Conservation (phyloP, 768 basidiomycete genomes). For the Steccherinum ochraceum region DNA sequence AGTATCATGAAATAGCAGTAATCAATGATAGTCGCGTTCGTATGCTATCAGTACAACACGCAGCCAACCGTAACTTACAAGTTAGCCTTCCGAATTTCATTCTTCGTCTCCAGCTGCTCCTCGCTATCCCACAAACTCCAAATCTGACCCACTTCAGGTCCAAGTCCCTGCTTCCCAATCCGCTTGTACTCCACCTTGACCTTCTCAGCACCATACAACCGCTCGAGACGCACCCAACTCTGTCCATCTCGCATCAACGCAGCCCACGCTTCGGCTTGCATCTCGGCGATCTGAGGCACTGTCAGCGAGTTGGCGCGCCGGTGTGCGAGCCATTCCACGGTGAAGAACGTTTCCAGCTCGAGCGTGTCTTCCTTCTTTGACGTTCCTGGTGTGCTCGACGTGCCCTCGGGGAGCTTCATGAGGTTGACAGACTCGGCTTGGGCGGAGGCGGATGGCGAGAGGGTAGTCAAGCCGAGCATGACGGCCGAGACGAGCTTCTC, state of each 20-base stretch:
- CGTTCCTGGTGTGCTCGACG: constrained; percentile 15
- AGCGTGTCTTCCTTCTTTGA: neutral
- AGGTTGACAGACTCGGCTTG: constrained; percentile 9
- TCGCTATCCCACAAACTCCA: constrained; percentile 75
- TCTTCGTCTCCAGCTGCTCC: too few species aligned
- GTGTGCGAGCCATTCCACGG: constrained; percentile 60
- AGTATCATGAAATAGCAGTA: too few species aligned
- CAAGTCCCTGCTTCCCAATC: constrained; percentile 38
- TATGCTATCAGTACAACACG: too few species aligned
- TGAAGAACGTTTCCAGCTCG: constrained; percentile 52
- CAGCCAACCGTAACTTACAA: too few species aligned
- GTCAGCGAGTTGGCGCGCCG: constrained; percentile 41
- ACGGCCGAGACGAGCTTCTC: constrained; percentile 30
- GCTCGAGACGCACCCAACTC: constrained; percentile 49
- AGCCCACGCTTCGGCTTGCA: constrained; percentile 55
- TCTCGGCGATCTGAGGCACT: constrained; percentile 36
- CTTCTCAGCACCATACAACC: constrained; percentile 37
- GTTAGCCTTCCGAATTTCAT: too few species aligned
- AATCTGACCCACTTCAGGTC: constrained; percentile 50
- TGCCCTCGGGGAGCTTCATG: constrained; percentile 22
- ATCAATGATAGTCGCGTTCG: too few species aligned
- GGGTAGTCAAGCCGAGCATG: constrained; percentile 50
- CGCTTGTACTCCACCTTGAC: constrained; percentile 46
- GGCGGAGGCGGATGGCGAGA: constrained; percentile 37
- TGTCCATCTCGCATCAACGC: constrained; percentile 49